phyloP scores from a whole-genome alignment of 768 basidiomycete species.

The Hydnum rufescens region DNA sequence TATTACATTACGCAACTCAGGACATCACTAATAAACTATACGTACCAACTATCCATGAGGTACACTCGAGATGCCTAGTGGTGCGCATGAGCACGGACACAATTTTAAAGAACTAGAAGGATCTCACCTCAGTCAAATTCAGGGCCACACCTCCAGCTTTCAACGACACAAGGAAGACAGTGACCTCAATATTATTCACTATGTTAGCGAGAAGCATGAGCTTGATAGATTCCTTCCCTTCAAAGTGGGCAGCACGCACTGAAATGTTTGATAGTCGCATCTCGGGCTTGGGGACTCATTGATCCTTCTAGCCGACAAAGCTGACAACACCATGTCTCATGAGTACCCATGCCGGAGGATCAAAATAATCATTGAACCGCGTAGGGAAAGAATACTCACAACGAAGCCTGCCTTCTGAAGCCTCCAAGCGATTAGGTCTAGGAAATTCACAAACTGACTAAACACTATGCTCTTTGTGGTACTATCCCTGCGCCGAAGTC shows the following conservation, averaged over 20 bases:
- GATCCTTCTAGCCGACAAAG: conserved; percentile 89
- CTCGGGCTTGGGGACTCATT: conserved; percentile 91
- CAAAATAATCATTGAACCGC: neutral
- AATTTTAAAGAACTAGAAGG: conserved; percentile 9
- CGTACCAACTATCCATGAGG: conserved; percentile 80
- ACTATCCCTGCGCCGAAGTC: conserved; percentile 60
- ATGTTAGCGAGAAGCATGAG: conserved; percentile 3
- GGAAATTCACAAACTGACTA: conserved; percentile 71
- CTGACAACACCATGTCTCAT: no score
- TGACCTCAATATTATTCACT: conserved; percentile 88
- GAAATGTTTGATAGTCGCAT: conserved; percentile 87
- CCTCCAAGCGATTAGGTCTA: conserved; percentile 79
- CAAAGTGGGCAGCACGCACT: conserved; percentile 29
- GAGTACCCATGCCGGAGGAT: conserved; percentile 8
- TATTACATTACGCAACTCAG: neutral
- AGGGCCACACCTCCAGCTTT: conserved; percentile 92
- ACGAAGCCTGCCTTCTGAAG: conserved; percentile 82
- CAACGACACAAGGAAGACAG: conserved; percentile 84
- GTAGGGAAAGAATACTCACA: conserved; percentile 24
- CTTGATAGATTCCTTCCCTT: conserved; percentile 5
- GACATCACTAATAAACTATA: neutral
- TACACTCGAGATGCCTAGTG: conserved; percentile 85
- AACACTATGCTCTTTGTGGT: conserved; percentile 96
- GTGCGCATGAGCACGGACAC: conserved; percentile 11
- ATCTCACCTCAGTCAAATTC: conserved; percentile 77